Conservation (phyloP, 129 eudicot genomes). For the Oenanthe sinensis region DNA sequence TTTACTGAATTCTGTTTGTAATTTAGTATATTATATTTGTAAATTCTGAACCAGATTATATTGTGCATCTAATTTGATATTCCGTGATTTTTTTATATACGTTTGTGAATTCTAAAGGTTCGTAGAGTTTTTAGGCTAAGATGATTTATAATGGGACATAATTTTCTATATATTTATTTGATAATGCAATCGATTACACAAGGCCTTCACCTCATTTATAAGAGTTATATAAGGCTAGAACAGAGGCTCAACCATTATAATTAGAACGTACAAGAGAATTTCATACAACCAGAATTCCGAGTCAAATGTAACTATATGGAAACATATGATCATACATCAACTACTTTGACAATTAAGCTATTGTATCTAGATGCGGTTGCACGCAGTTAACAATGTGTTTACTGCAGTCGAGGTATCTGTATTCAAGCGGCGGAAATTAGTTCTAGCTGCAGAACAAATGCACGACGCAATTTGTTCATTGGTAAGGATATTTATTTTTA, state of each 20-base stretch:
- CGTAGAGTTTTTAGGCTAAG: background rate
- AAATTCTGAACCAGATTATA: too few relatives aligned
- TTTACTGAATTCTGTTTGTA: too few relatives aligned
- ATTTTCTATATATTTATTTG: background rate
- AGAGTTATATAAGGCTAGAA: background rate
- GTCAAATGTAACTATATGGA: too few relatives aligned
- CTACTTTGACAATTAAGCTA: background rate
- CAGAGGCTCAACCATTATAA: background rate
- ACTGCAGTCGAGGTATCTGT: background rate
- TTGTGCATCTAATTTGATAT: too few relatives aligned
- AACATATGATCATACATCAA: too few relatives aligned
- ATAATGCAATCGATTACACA: background rate
- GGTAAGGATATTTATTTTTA: background rate
- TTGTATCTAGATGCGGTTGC: background rate
- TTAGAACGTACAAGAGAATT: background rate
- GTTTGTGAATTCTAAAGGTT: background rate
- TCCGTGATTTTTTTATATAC: too few relatives aligned
- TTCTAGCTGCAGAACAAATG: conserved; percentile 1
- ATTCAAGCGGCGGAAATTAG: background rate
- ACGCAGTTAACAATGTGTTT: background rate
- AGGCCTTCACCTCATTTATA: background rate
- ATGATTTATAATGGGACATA: background rate
- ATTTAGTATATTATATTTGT: too few relatives aligned
- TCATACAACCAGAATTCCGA: background rate
- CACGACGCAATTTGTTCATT: conserved; percentile 2